Base-by-base conservation (phyloP, 1,139 yeast genomes). In the Blastobotrys elegans region DNA sequence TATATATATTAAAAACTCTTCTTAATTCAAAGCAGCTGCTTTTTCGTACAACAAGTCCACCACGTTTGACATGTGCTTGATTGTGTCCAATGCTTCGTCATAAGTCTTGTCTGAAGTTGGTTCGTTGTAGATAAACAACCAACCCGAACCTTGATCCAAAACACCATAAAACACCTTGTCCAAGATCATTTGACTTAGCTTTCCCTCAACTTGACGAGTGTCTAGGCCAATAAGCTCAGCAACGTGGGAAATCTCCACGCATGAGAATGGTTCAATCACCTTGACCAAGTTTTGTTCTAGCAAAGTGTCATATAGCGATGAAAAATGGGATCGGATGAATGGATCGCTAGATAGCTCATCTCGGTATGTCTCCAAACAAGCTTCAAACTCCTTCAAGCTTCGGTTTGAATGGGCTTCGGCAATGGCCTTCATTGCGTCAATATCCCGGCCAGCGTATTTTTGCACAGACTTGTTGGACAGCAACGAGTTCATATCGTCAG, bases 131-230 rank as follows among this genome's bases (percentile, higher is more conserved):
- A 92, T 80, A 57, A 89, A 83, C 58, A 92, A 77, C 96, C 97
- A 92, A 5, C 98, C 98, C 64, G 90, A 90, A 40, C 98, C 98
- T 72, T 92, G 99, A 66, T 92, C 98, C 59, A 92, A 75, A 40
- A 94, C 97, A 42, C 98, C 99, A 62, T 84, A 85, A 60, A 94
- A 88, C 14, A 90, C 87, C 63, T 88, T 85, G 66, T 92, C 98
- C 59, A 92, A 76, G 58, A 92, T 92, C 98, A 92, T 92, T 68
- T 92, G 97, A 44, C 95, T 83, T 54, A 92, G 75, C 67, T 92
- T 92, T 17, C 95, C 95, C 68, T 92, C 99, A 26, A 92, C 90
- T 64, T 89, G 95, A 56, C 83, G 84, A 46, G 83, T 75, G 58
- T 90, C 92, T 53, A 94, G 76, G 4, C 97, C 97, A 53, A 94